Evolutionary conservation across 2,329 filamentous ascomycete genomes (phyloP), one percentile per base, ranked within the genome.

Genomic region (Hypoxylon sp.): DNA sequence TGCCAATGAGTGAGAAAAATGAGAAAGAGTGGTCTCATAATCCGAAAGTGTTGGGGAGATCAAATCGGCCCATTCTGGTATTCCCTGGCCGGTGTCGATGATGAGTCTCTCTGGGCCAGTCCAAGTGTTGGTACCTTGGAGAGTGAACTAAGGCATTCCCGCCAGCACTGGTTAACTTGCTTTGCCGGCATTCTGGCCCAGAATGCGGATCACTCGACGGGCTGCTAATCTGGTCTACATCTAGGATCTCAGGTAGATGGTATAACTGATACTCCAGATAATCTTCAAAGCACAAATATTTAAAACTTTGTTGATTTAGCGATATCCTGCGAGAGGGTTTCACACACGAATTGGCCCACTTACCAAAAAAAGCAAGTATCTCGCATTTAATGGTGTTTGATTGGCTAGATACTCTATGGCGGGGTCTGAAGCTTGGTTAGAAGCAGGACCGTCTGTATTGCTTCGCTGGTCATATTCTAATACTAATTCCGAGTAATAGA

Each of bases 1-100:
- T 98, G 95, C 93, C 94, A 97, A 79, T 98, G 95, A 0, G 94
- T 95, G 41, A 98, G 83, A 13, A 98, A 83, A 0, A 90, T 84
- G 80, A 0, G 80, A 82, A 0, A 87, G 59, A 0, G 63, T 57
- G 45, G 83, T 74, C 1, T 65, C 52, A 0, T 48, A 38, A 1
- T 75, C 60, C 1, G 61, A 30, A 1, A 86, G 76, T 0, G 75
- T 79, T 1, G 65, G 65, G 0, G 67, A 46, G 13, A 86, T 73
- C 5, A 81, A 50, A 0, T 77, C 74, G 0, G 75, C 75, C 91
- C 91, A 94, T 32, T 82, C 80, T 1, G 86, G 84, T 58, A 82
- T 84, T 43, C 91, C 92, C 76, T 92, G 87, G 36, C 88, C 91
- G 0, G 91, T 93, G 77, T 94, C 92, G 73, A 94, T 87, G 11